Evolutionary conservation across 768 basidiomycete species (phyloP).

Genomic region (Suillus spraguei): DNA sequence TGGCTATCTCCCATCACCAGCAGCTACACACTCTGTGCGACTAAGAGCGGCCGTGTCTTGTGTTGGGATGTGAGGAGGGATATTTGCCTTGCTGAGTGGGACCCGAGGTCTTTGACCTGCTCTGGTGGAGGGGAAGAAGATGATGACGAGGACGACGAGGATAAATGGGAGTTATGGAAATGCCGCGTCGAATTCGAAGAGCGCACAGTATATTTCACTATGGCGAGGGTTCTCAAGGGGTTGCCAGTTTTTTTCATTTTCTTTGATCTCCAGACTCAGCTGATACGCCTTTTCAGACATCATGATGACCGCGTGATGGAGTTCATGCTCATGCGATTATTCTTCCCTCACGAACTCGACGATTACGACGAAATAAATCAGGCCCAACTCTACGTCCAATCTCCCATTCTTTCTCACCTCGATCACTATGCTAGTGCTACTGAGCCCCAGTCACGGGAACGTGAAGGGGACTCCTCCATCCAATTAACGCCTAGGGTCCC

Average conservation of each 20-base stretch:
- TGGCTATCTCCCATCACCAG: constrained; percentile 80
- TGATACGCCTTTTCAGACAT: constrained; percentile 38
- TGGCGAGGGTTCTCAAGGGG: constrained; percentile 62
- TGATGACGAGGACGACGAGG: constrained; percentile 24
- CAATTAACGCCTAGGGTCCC: constrained; percentile 1
- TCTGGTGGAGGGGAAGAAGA: constrained; percentile 16
- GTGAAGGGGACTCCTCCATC: constrained; percentile 1
- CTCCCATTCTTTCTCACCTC: constrained; percentile 7
- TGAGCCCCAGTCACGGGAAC: background rate
- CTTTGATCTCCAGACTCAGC: constrained; percentile 9
- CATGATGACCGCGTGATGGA: constrained; percentile 69
- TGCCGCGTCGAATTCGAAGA: constrained; percentile 77
- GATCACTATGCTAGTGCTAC: constrained; percentile 5
- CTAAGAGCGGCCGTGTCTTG: constrained; percentile 73
- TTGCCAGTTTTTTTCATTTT: constrained; percentile 40
- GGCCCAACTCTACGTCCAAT: constrained; percentile 5
- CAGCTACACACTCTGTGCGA: constrained; percentile 75
- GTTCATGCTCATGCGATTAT: constrained; percentile 69
- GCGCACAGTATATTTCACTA: constrained; percentile 71
- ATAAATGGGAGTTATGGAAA: constrained; percentile 75
- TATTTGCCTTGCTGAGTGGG: constrained; percentile 67
- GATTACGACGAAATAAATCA: constrained; percentile 23
- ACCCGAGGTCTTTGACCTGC: constrained; percentile 40
- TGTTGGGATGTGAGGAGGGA: constrained; percentile 76
- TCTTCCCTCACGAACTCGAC: constrained; percentile 54